Percentiles rank a stretch among this genome's conserved stretches.
Evolutionary conservation across 441 rosid species (phyloP).

Genomic region (Erodium trifolium): DNA sequence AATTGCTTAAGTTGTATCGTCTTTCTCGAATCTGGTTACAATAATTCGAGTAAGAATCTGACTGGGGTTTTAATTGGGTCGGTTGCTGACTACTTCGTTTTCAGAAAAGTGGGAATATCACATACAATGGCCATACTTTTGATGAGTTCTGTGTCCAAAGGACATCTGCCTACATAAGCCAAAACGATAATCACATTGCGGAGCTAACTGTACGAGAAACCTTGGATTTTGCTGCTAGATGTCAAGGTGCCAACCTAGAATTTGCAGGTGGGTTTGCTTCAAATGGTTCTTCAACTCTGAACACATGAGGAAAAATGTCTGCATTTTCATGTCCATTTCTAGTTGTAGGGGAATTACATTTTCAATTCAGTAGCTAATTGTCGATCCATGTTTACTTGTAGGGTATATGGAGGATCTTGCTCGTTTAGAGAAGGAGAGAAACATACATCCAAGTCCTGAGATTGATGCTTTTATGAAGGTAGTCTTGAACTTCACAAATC

Average conservation of each 20-base stretch:
- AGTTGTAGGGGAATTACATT: background rate
- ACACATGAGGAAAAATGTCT: background rate
- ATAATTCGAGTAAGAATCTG: background rate
- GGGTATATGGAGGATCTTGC: constrained; percentile 56
- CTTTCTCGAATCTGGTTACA: no score
- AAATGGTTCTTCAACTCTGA: background rate
- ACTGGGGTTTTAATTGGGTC: background rate
- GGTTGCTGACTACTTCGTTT: constrained; percentile 7
- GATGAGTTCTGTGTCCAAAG: constrained; percentile 64
- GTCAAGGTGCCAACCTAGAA: constrained; percentile 80
- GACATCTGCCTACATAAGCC: constrained; percentile 87
- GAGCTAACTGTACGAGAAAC: constrained; percentile 95
- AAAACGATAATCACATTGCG: constrained; percentile 83
- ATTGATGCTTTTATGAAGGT: constrained; percentile 98
- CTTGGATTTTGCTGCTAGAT: constrained; percentile 88
- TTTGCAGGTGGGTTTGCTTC: constrained; percentile 51
- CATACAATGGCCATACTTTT: constrained; percentile 67
- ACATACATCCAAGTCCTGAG: constrained; percentile 67
- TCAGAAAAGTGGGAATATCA: constrained; percentile 59
- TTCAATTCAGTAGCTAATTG: background rate
- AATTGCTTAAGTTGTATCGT: no score
- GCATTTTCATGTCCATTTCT: background rate
- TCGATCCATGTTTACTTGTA: constrained; percentile 22
- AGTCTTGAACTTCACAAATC: constrained; percentile 10
- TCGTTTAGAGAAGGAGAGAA: constrained; percentile 59